Conservation (phyloP, 371 early-diverging fungal species). For the Syncephalastrum contaminatum region DNA sequence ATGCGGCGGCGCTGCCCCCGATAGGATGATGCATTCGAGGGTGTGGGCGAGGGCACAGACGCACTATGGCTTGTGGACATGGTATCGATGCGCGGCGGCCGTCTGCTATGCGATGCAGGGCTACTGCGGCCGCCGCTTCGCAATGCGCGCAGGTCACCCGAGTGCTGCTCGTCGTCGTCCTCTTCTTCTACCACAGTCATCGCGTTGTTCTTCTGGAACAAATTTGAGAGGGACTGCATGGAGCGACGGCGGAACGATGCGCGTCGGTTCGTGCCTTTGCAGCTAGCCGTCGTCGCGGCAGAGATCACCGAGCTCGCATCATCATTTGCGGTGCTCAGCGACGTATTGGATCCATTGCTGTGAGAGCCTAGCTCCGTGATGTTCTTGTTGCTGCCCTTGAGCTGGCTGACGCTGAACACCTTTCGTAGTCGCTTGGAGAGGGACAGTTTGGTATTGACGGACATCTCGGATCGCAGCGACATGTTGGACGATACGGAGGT, state of each 20-base stretch:
- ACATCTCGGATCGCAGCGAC: conserved; percentile 20
- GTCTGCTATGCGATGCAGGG: too few species aligned
- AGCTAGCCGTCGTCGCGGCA: conserved; percentile 11
- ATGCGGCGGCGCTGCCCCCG: neutral
- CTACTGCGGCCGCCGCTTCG: too few species aligned
- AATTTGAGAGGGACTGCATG: conserved; percentile 30
- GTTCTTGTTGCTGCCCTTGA: conserved; percentile 12
- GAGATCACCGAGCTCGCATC: conserved; percentile 6
- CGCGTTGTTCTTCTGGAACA: conserved; percentile 29
- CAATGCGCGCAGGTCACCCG: too few species aligned
- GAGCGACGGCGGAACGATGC: conserved; percentile 32
- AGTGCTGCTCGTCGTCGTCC: conserved; percentile 8
- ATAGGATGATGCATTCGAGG: neutral
- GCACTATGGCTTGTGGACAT: too few species aligned
- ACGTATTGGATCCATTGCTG: conserved; percentile 8
- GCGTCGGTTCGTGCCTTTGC: conserved; percentile 2
- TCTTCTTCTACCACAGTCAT: conserved; percentile 20
- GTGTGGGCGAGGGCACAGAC: conserved; percentile 4
- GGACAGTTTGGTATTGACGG: conserved; percentile 31
- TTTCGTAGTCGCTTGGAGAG: conserved; percentile 38
- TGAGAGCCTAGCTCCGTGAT: neutral
- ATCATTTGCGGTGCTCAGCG: conserved; percentile 4
- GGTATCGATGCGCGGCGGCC: too few species aligned
- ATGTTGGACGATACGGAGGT: conserved; percentile 26
- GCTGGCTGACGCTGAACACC: conserved; percentile 43